Percentiles rank a stretch among this genome's conserved stretches.
phyloP scores from a whole-genome alignment of 1,284 basidiomycete species.

The Ustilago crameri region DNA sequence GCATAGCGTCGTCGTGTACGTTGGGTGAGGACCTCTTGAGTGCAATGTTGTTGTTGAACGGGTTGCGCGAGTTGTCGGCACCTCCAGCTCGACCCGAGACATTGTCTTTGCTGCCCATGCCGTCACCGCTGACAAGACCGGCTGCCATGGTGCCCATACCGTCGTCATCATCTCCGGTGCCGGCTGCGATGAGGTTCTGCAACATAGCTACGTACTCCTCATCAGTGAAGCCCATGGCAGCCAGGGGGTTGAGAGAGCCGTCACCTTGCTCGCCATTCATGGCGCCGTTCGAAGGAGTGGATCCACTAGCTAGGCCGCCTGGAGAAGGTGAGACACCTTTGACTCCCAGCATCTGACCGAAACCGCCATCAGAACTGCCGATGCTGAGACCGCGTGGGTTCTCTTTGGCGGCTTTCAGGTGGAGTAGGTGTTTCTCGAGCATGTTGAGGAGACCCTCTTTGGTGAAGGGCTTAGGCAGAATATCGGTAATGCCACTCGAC shows the following conservation, averaged over 20 bases:
- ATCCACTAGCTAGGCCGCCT: neutral
- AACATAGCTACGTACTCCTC: constrained; percentile 64
- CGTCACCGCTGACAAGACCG: neutral
- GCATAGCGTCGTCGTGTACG: neutral
- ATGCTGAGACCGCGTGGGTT: constrained; percentile 10
- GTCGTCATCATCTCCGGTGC: constrained; percentile 45
- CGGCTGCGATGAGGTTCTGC: constrained; percentile 60
- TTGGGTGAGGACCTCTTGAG: neutral
- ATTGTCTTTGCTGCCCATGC: neutral
- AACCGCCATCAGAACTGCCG: constrained; percentile 1
- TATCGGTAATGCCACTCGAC: constrained; percentile 91
- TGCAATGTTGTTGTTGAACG: neutral
- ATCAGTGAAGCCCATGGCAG: constrained; percentile 63
- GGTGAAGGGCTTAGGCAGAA: constrained; percentile 95
- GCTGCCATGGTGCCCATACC: neutral
- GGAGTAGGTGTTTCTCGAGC: constrained; percentile 95
- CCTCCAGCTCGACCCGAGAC: neutral
- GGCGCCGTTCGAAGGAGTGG: constrained; percentile 1
- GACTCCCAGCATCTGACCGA: neutral
- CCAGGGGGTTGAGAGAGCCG: constrained; percentile 52
- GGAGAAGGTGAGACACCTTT: constrained; percentile 14
- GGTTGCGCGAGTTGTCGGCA: neutral
- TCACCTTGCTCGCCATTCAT: constrained; percentile 19
- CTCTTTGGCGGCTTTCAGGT: constrained; percentile 85
- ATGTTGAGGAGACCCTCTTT: constrained; percentile 88